Evolutionary conservation across 140 eudicot species (phyloP).

Genomic region (Stevia rebaudiana): DNA sequence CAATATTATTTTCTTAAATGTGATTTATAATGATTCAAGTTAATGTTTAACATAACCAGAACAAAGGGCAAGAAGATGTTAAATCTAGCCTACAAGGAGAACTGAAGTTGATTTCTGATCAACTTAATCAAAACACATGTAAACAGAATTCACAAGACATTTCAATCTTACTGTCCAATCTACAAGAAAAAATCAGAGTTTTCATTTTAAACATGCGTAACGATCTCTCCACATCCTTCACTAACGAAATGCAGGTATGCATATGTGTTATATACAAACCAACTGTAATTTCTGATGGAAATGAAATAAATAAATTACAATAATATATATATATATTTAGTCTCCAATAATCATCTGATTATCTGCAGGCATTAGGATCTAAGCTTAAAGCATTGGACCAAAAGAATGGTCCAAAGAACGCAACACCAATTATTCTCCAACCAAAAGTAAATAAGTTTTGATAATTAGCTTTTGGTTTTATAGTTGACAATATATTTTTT

Average conservation of each 20-base stretch:
- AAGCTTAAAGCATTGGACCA: constrained; percentile 44
- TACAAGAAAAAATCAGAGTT: constrained; percentile 54
- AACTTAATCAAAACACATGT: constrained; percentile 33
- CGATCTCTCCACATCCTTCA: constrained; percentile 46
- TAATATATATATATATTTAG: not conserved
- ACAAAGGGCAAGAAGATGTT: constrained; percentile 76
- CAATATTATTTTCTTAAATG: not conserved
- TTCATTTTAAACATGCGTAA: constrained; percentile 36
- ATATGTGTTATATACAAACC: constrained; percentile 5
- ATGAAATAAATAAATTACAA: not conserved
- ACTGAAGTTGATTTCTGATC: constrained; percentile 50
- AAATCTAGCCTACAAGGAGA: constrained; percentile 49
- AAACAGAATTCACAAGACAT: constrained; percentile 45
- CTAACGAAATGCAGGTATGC: constrained; percentile 73
- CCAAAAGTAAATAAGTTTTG: constrained; percentile 38
- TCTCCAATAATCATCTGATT: constrained; percentile 13
- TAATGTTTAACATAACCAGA: constrained; percentile 34
- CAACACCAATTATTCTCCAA: constrained; percentile 31
- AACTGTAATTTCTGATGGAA: not conserved
- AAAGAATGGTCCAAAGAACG: constrained; percentile 37
- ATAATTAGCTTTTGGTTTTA: constrained; percentile 7
- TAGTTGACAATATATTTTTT: constrained; percentile 17
- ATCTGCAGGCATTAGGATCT: constrained; percentile 56
- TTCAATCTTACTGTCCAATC: constrained; percentile 35
- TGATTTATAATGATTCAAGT: constrained; percentile 12